phyloP scores from a whole-genome alignment of 2,329 filamentous ascomycete genomes.

The Neonectria punicea region DNA sequence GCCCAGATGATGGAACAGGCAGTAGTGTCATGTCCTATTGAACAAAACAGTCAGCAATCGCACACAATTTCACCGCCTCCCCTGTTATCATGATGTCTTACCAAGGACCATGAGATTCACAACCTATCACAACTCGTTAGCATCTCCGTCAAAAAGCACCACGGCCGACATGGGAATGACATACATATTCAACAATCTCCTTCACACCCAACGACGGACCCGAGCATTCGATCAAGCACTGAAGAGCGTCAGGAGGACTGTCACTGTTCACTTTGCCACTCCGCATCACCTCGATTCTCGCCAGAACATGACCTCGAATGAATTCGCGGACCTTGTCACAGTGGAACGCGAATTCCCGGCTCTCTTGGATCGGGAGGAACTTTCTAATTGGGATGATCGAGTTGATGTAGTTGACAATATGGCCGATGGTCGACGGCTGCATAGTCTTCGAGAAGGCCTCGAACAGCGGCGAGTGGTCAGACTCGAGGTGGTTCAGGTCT shows the following conservation, averaged over 20 bases:
- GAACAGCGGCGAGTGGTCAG: constrained; percentile 39
- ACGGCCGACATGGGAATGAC: neutral
- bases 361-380: constrained; percentile 49
- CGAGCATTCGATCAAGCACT: constrained; percentile 49
- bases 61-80: neutral
- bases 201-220: constrained; percentile 38
- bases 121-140: constrained; percentile 49
- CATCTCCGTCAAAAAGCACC: neutral
- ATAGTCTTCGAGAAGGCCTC: constrained; percentile 38
- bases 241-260: constrained; percentile 39
- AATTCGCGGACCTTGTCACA: constrained; percentile 45
- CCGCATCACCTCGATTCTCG: constrained; percentile 7
- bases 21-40: constrained; percentile 56
- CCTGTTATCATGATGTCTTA: neutral
- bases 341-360: constrained; percentile 48
- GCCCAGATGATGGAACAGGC: constrained; percentile 56
- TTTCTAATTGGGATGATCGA: constrained; percentile 49
- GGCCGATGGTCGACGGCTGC: constrained; percentile 38
- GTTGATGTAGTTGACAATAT: constrained; percentile 48
- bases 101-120: constrained; percentile 58
- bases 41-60: neutral
- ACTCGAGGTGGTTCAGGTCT: constrained; percentile 48
- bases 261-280: neutral
- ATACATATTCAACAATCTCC: constrained; percentile 44
- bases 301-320: constrained; percentile 36